Evolutionary conservation across 2,329 filamentous ascomycete genomes (phyloP).

Genomic region (Ophiostoma piceae): DNA sequence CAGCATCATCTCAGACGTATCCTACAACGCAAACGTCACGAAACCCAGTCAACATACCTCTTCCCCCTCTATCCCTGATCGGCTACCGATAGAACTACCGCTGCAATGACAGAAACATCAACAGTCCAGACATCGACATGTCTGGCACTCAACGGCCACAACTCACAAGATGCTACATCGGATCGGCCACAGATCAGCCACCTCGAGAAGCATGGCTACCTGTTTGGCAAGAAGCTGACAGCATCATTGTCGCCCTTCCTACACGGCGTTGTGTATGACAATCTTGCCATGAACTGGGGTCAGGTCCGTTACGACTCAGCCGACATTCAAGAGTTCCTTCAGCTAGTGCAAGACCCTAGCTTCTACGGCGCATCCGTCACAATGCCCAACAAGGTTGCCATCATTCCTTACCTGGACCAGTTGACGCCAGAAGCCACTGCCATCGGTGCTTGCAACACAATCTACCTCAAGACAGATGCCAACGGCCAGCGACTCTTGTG

Average conservation of each 20-base stretch:
- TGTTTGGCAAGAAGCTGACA: conserved; percentile 53
- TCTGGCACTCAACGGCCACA: neutral
- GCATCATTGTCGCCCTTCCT: conserved; percentile 53
- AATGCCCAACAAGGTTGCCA: conserved; percentile 78
- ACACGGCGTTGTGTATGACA: conserved; percentile 50
- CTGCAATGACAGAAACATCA: neutral
- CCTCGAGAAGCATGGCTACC: conserved; percentile 47
- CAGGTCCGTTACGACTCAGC: conserved; percentile 50
- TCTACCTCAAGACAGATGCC: conserved; percentile 54
- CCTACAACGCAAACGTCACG: neutral
- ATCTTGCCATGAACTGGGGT: conserved; percentile 47
- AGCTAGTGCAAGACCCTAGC: conserved; percentile 50
- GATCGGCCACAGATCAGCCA: conserved; percentile 25
- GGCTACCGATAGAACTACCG: neutral
- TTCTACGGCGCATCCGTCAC: conserved; percentile 70
- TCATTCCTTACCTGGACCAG: conserved; percentile 67
- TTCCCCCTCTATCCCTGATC: neutral
- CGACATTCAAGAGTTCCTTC: conserved; percentile 45
- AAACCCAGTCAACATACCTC: neutral
- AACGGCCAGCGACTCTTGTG: conserved; percentile 49
- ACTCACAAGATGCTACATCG: neutral
- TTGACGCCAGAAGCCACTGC: conserved; percentile 66
- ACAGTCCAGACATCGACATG: neutral
- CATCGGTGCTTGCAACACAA: conserved; percentile 74
- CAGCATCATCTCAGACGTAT: neutral